Evolutionary conservation across 2,329 filamentous ascomycete genomes (phyloP), one percentile per base, ranked within the genome.

Genomic region (Phaeosphaeriaceae sp.): DNA sequence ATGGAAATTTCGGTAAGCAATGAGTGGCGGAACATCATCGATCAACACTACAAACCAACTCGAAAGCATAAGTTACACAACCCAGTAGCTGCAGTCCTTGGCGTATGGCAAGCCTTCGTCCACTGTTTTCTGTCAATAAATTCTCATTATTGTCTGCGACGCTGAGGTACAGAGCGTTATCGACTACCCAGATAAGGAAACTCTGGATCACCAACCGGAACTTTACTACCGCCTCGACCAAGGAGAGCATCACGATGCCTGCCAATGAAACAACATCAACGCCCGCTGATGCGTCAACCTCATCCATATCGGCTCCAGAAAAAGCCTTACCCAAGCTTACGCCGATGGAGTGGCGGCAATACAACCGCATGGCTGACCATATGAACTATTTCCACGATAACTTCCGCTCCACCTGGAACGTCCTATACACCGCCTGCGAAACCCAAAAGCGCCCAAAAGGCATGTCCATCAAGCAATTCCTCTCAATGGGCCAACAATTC

Each of bases 351-450:
- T 93, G 92, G 70, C 83, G 82, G 51, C 78, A 83, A 42, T 94
- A 90, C 77, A 93, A 94, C 78, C 83, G 83, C n/a, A 80, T 93
- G 70, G 89, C 91, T 0, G 90, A 91, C 56, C 84, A 86, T 63
- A 94, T 94, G 91, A 85, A 94, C 47, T 80, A 85, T 61, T 93
- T 89, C 79, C 60, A 70, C 61, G 68, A 61, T n/a, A 67, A 72
- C 60, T 77, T 75, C 56, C 69, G 72, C 3, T 53, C 65, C 46
- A 85, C 86, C 3, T 97, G 92, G 91, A 91, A 86, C 54, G 77
- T 86, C 23, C 82, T 97, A 54, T 89, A 91, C 80, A 81, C 80
- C 2, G 88, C 92, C 23, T 91, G 89, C 71, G 81, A 81, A 28
- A 80, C 79, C 48, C 79, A 84, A 59, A 85, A 85, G 60, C 87